Conservation (phyloP, 2,329 filamentous ascomycete genomes). For the Ceratocystis diversiconidia region DNA sequence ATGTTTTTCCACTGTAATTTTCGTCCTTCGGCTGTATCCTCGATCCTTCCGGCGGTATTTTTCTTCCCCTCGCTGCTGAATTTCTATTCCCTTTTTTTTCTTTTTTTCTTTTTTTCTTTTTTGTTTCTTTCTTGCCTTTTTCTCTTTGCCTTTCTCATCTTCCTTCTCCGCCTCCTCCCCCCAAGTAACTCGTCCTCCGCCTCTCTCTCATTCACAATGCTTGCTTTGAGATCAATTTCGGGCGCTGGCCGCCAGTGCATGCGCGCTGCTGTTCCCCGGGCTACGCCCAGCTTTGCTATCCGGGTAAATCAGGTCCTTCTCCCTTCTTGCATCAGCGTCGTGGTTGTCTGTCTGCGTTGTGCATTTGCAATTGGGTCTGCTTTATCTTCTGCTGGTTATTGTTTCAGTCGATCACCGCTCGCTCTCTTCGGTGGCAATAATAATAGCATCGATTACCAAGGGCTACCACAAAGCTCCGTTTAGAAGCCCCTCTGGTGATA, state of each 20-base stretch:
- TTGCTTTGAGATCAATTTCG: constrained; percentile 66
- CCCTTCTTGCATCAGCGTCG: not conserved
- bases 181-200: constrained; percentile 17
- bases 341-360: constrained; percentile 10
- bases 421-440: too few relatives aligned
- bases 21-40: not conserved
- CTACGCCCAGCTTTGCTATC: constrained; percentile 33
- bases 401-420: too few relatives aligned
- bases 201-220: constrained; percentile 46
- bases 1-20: not conserved
- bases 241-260: constrained; percentile 66
- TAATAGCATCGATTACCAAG: too few relatives aligned
- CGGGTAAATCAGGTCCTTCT: constrained; percentile 35
- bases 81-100: not conserved
- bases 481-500: too few relatives aligned
- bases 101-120: constrained; percentile 1
- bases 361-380: constrained; percentile 1
- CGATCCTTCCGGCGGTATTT: constrained; percentile 9
- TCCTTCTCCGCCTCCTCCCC: not conserved
- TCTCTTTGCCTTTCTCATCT: not conserved
- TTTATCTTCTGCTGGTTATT: constrained; percentile 24
- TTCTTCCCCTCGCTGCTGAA: not conserved
- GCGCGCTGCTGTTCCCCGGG: constrained; percentile 46
- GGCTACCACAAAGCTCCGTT: too few relatives aligned
- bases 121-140: not conserved